Base-by-base conservation (phyloP, 345 rosid species). In the Odontarrhena argentea region DNA sequence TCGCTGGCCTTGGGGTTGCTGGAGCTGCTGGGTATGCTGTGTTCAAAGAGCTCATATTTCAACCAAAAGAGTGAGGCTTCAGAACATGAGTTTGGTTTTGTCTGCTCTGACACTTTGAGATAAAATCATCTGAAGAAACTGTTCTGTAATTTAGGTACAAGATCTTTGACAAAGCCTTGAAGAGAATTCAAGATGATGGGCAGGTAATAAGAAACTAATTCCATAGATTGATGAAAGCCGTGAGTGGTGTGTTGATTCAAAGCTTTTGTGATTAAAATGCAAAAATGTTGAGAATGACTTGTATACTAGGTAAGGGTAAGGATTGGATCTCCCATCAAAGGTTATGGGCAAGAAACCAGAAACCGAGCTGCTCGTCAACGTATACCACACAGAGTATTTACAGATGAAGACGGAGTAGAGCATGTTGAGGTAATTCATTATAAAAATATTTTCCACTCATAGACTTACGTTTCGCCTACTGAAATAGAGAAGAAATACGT, bases 341-440 rank as follows among this genome's bases (percentile, higher is more conserved):
- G 99, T 37, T 94, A 88, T 74, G 99, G 97, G 67, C 97, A 91
- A 68, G 99, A 94, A 80, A 87, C 87, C 44, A 84, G 96, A 75
- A 94, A 94, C 73, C 91, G 99, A 32, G 96, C 91, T 59, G 97
- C 97, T 43, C 96, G 99, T 50, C 99, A 94, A 71, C 89, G 88
- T 32, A 91, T 94, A 63, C 95, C 96, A 3, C 82, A 87, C 70
- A 87, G 78, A 77, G 46, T 82, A 57, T 91, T 76, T 69, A 87
- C 89, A 1, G 99, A 94, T 77, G 99, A 91, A 73, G 88, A 87
- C 47, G 99, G 99, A n/a, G 81, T 83, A n/a, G 96, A 94, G 76
- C 96, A 83, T 65, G 85, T 94, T 65, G 89, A 84, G 92, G 99
- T 93, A 76, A 79, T 6, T 28, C 65, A 11, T 55, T 49, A 25